A percentile compares a stretch with the other conserved stretches of the same genome.
phyloP scores from a whole-genome alignment of 768 basidiomycete genomes.

The Tylopilus sp. region DNA sequence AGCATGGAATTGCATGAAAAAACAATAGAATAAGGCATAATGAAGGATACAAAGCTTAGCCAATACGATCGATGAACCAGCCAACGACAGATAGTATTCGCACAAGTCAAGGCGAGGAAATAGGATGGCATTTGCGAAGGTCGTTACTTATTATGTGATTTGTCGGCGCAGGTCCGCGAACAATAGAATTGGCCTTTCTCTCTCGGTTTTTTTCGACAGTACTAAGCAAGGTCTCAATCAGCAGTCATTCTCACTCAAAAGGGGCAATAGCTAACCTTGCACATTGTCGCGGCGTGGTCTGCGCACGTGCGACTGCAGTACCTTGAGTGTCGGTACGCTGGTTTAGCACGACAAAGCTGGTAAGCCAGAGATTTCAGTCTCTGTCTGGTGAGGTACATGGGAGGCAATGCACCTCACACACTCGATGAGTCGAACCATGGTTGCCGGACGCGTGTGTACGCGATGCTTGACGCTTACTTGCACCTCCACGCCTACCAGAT shows the following conservation, averaged over 20 bases:
- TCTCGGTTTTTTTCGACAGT: constrained; percentile 22
- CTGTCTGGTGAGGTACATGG: not conserved
- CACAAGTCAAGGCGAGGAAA: not conserved
- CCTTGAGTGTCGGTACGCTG: constrained; percentile 50
- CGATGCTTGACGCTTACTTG: constrained; percentile 10
- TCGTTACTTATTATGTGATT: constrained; percentile 12
- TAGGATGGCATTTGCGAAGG: not conserved
- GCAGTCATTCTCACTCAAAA: not conserved
- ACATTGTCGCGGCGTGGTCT: constrained; percentile 34
- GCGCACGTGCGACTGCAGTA: constrained; percentile 65
- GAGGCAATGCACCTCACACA: constrained; percentile 24
- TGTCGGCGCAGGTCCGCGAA: constrained; percentile 25
- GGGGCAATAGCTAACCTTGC: constrained; percentile 16
- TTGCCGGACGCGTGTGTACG: constrained; percentile 5
- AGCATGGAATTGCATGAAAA: not conserved
- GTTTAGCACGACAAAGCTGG: constrained; percentile 51
- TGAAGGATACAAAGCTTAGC: not conserved
- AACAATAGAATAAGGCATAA: constrained; percentile 1
- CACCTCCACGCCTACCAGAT: not conserved
- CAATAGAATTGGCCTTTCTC: constrained; percentile 18
- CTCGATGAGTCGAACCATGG: constrained; percentile 1
- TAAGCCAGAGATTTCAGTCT: not conserved
- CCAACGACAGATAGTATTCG: constrained; percentile 3
- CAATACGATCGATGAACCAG: constrained; percentile 1
- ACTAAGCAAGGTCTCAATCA: constrained; percentile 11